phyloP scores from a whole-genome alignment of 2,329 filamentous ascomycete species.

The Cercospora sp. region DNA sequence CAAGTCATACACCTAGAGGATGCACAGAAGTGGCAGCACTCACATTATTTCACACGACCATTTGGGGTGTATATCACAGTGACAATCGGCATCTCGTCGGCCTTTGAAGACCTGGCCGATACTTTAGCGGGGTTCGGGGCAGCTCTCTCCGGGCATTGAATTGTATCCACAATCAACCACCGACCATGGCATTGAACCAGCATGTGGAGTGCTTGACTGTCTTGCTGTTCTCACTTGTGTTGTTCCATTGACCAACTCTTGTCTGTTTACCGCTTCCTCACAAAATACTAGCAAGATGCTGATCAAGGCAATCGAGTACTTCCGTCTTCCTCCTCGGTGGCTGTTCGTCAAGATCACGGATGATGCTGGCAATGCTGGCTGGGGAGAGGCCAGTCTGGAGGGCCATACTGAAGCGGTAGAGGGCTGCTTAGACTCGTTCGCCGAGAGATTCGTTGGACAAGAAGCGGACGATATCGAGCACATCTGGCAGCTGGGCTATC shows the following conservation, averaged over 20 bases:
- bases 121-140: slow-evolving; percentile 1
- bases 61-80: neutral
- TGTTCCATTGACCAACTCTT: neutral
- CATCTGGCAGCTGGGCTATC: slow-evolving; percentile 74
- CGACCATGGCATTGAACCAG: neutral
- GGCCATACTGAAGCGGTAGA: slow-evolving; percentile 74
- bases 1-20: neutral
- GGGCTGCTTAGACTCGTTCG: slow-evolving; percentile 68
- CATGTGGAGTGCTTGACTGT: neutral
- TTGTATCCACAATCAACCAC: neutral
- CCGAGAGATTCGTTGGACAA: slow-evolving; percentile 60
- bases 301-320: slow-evolving; percentile 69
- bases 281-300: slow-evolving; percentile 41
- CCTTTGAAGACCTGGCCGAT: slow-evolving; percentile 1
- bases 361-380: slow-evolving; percentile 59
- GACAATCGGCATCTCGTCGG: slow-evolving; percentile 1
- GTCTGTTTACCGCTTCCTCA: neutral
- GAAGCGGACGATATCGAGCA: slow-evolving; percentile 79
- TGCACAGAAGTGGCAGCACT: neutral
- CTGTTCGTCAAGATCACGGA: slow-evolving; percentile 76
- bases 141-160: slow-evolving; percentile 2
- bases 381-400: slow-evolving; percentile 58
- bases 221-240: neutral
- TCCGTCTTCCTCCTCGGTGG: slow-evolving; percentile 72
- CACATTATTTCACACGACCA: no score